These are phyloP conservation scores for Botryotinia narcissicola DNA, from an alignment of 2,329 filamentous ascomycete genomes.

Conservation along the genomic window DNA sequence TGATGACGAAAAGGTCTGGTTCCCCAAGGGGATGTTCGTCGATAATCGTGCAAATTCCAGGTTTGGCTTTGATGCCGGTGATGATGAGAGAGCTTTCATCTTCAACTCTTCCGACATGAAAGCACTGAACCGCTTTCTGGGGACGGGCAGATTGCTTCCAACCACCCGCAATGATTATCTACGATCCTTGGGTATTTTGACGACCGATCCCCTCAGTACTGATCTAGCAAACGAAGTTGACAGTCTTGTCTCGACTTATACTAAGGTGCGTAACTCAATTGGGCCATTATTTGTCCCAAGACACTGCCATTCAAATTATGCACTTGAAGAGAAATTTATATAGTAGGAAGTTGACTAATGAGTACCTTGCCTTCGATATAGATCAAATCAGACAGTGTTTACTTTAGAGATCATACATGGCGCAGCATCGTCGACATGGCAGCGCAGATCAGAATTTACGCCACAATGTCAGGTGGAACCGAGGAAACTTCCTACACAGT, in stretches of 20 bases:
- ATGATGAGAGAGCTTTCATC: conserved; percentile 8
- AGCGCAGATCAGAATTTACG: conserved; percentile 3
- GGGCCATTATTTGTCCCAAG: neutral
- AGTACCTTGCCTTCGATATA: neutral
- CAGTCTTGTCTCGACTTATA: neutral
- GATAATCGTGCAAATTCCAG: neutral
- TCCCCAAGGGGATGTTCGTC: conserved; percentile 11
- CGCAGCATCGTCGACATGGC: neutral
- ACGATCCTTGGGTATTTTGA: neutral
- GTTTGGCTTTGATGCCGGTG: neutral
- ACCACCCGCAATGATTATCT: conserved; percentile 2
- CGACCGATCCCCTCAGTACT: neutral
- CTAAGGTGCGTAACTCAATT: neutral
- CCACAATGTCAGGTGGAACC: conserved; percentile 9
- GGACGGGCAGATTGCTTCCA: neutral
- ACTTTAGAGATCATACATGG: conserved; percentile 7
- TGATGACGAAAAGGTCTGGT: conserved; percentile 2
- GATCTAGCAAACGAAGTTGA: neutral
- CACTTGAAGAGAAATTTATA: neutral
- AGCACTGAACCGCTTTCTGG: neutral
- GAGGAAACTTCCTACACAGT: neutral
- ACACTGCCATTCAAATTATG: neutral
- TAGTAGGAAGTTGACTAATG: neutral
- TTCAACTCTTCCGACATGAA: conserved; percentile 5
- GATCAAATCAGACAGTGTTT: neutral